Percentiles rank a stretch among this genome's conserved stretches.
These are phyloP conservation scores for Apiospora arundinis DNA, from an alignment of 2,329 filamentous ascomycete species.

Conservation along the genomic window DNA sequence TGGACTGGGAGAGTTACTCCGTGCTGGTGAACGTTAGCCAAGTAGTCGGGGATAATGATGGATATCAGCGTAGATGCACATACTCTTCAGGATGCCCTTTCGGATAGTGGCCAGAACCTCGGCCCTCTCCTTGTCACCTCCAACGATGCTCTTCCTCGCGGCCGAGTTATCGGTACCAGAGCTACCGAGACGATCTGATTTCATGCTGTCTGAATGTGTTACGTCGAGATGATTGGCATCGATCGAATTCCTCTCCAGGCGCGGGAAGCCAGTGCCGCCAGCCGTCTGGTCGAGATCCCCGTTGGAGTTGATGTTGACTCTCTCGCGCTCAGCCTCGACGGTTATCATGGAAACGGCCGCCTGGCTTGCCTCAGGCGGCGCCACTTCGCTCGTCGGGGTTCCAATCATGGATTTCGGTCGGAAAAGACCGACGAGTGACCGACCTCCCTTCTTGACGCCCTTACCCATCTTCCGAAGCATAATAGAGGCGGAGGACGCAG, in stretches of 20 bases:
- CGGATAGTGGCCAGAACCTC: slow-evolving; percentile 91
- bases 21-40: slow-evolving; percentile 50
- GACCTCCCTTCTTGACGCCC: slow-evolving; percentile 93
- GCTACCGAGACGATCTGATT: slow-evolving; percentile 59
- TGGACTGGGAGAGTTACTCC: slow-evolving; percentile 72
- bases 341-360: slow-evolving; percentile 95
- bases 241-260: slow-evolving; percentile 81
- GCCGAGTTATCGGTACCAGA: slow-evolving; percentile 66
- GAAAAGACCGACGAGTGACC: slow-evolving; percentile 93
- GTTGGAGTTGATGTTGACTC: slow-evolving; percentile 76
- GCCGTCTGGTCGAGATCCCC: slow-evolving; percentile 67
- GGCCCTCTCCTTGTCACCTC: slow-evolving; percentile 86
- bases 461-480: slow-evolving; percentile 99
- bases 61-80: slow-evolving; percentile 37
- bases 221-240: slow-evolving; percentile 60
- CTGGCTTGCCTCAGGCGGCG: slow-evolving; percentile 70
- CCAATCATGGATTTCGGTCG: slow-evolving; percentile 91
- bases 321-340: slow-evolving; percentile 89
- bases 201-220: slow-evolving; percentile 45
- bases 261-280: slow-evolving; percentile 82
- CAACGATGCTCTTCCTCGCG: slow-evolving; percentile 85
- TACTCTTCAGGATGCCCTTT: slow-evolving; percentile 95
- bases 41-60: neutral
- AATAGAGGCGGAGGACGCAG: slow-evolving; percentile 86
- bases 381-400: slow-evolving; percentile 72